Evolutionary conservation across 2,329 filamentous ascomycete species (phyloP).

Genomic region (Cladosporium sp.): DNA sequence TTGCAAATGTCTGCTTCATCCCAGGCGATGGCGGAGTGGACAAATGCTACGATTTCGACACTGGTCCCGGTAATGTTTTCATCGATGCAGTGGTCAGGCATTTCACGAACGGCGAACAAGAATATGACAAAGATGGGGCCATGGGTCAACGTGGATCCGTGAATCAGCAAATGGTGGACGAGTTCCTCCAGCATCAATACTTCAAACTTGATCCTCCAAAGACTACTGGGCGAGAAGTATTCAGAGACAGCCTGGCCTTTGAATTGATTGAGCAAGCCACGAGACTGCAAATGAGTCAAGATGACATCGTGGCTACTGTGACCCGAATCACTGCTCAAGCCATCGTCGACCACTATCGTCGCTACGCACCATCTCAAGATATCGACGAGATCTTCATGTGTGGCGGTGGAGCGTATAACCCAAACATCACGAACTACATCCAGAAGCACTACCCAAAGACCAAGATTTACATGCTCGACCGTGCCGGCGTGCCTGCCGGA

Average conservation of each 20-base stretch:
- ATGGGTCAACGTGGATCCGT: slow-evolving; percentile 28
- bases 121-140: slow-evolving; percentile 31
- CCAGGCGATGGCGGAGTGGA: slow-evolving; percentile 33
- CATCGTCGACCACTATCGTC: slow-evolving; percentile 49
- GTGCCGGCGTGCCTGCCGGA: slow-evolving; percentile 52
- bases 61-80: slow-evolving; percentile 32
- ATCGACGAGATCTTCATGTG: slow-evolving; percentile 59
- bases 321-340: slow-evolving; percentile 58
- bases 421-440: slow-evolving; percentile 54
- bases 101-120: slow-evolving; percentile 28
- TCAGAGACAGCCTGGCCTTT: slow-evolving; percentile 53
- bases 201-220: slow-evolving; percentile 51
- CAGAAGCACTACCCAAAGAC: slow-evolving; percentile 46
- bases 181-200: slow-evolving; percentile 42
- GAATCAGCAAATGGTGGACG: slow-evolving; percentile 29
- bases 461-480: slow-evolving; percentile 53
- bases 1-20: slow-evolving; percentile 59
- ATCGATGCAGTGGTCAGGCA: slow-evolving; percentile 30
- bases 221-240: slow-evolving; percentile 57
- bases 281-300: slow-evolving; percentile 40
- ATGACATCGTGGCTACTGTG: slow-evolving; percentile 56
- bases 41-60: slow-evolving; percentile 29
- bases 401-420: slow-evolving; percentile 55
- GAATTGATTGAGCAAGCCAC: slow-evolving; percentile 48
- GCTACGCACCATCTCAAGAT: slow-evolving; percentile 45